A percentile compares a stretch with the other conserved stretches of the same genome.
Evolutionary conservation across 768 basidiomycete species (phyloP).

Genomic region (Tricholoma sp.): DNA sequence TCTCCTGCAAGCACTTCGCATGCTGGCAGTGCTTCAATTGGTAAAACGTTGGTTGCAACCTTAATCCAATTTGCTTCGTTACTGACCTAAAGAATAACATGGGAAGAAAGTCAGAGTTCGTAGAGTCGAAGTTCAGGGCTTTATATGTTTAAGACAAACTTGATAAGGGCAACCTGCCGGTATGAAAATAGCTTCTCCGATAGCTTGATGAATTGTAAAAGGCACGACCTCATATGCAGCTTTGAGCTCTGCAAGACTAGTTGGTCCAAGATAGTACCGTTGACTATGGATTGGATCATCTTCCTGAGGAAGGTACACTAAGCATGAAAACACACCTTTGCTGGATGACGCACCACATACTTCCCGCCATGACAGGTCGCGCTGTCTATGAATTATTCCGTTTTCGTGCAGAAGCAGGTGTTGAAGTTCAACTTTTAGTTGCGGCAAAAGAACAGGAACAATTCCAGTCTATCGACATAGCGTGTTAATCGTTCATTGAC

Average conservation of each 20-base stretch:
- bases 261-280: slow-evolving; percentile 69
- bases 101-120: background rate
- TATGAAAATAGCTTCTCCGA: slow-evolving; percentile 90
- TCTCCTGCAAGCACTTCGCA: slow-evolving; percentile 83
- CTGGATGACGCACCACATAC: background rate
- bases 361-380: background rate
- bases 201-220: slow-evolving; percentile 80
- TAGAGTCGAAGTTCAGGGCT: slow-evolving; percentile 32
- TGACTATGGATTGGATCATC: slow-evolving; percentile 50
- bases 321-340: background rate
- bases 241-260: slow-evolving; percentile 54
- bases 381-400: background rate
- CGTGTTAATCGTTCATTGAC: background rate
- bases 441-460: background rate
- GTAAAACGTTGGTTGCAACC: slow-evolving; percentile 90
- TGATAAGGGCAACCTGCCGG: slow-evolving; percentile 91
- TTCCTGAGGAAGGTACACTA: slow-evolving; percentile 48
- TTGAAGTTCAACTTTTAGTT: background rate
- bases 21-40: slow-evolving; percentile 81
- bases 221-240: slow-evolving; percentile 67
- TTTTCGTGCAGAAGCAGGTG: background rate
- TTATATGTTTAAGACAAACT: slow-evolving; percentile 33
- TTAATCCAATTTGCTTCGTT: slow-evolving; percentile 91
- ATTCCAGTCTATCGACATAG: background rate
- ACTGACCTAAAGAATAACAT: slow-evolving; percentile 55